Evolutionary conservation across 257 asterid genomes (phyloP).

Genomic region (Paulownia fortunei): DNA sequence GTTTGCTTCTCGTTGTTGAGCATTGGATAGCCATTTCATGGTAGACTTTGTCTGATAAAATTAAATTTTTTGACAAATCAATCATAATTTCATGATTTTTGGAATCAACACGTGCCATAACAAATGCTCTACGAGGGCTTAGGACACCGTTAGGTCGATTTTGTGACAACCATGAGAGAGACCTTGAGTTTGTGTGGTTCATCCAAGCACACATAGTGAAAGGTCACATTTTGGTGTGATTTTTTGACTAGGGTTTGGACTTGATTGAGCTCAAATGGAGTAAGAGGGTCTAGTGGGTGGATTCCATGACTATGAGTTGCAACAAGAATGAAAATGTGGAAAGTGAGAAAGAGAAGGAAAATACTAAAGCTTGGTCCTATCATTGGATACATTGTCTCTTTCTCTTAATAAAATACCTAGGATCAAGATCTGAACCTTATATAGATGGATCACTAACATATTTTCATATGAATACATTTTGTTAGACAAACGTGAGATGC

Average conservation of each 20-base stretch:
- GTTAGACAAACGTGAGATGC: no score
- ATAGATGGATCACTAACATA: no score
- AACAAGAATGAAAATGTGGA: neutral
- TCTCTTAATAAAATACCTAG: neutral
- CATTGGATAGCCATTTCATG: conserved; percentile 54
- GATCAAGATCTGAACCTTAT: neutral
- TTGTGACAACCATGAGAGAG: conserved; percentile 32
- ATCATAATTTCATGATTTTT: conserved; percentile 44
- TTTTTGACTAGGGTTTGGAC: conserved; percentile 30
- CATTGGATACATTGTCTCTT: neutral
- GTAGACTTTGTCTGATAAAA: conserved; percentile 38
- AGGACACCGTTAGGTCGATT: neutral
- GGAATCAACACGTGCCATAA: conserved; percentile 31
- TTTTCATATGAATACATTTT: no score
- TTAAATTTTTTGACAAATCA: conserved; percentile 34
- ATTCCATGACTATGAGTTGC: neutral
- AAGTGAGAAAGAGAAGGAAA: neutral
- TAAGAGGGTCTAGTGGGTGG: conserved; percentile 39
- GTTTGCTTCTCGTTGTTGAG: conserved; percentile 43
- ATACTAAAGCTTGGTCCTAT: neutral
- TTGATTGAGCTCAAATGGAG: conserved; percentile 37
- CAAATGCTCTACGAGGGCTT: conserved; percentile 42
- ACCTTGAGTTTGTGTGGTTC: conserved; percentile 33
- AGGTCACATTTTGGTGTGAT: conserved; percentile 9
- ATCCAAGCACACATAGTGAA: conserved; percentile 41